Evolutionary conservation across 345 rosid genomes (phyloP).

Genomic region (Aquilaria sinensis): DNA sequence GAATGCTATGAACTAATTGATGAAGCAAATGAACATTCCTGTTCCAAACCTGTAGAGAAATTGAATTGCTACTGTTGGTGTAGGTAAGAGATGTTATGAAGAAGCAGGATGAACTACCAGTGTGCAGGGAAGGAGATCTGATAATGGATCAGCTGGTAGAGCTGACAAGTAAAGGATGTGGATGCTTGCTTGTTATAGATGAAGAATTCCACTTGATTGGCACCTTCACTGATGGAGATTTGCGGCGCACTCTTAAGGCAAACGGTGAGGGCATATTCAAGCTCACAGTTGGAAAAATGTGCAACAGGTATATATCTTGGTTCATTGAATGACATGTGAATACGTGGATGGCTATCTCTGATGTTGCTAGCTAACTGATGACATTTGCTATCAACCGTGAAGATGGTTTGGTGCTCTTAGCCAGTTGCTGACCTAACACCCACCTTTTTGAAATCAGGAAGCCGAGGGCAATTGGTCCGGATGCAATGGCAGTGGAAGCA

Average conservation of each 20-base stretch:
- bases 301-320: slow-evolving; percentile 57
- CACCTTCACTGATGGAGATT: slow-evolving; percentile 94
- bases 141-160: slow-evolving; percentile 95
- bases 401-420: background rate
- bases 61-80: slow-evolving; percentile 3
- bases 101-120: slow-evolving; percentile 81
- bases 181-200: slow-evolving; percentile 81
- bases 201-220: slow-evolving; percentile 62
- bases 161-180: slow-evolving; percentile 91
- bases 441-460: slow-evolving; percentile 37
- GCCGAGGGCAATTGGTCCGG: slow-evolving; percentile 76
- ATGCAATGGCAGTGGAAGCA: slow-evolving; percentile 98
- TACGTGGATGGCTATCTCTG: too few species aligned
- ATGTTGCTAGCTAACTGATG: background rate
- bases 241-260: slow-evolving; percentile 87
- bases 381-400: too few species aligned
- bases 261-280: slow-evolving; percentile 84
- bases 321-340: background rate
- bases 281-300: slow-evolving; percentile 93
- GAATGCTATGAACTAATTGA: too few species aligned
- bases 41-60: background rate
- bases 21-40: too few species aligned
- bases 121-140: slow-evolving; percentile 83
- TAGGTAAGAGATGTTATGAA: slow-evolving; percentile 95
- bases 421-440: background rate